Base-by-base conservation (phyloP, 139 green algal species). In the Limnomonas spitsbergensis region DNA sequence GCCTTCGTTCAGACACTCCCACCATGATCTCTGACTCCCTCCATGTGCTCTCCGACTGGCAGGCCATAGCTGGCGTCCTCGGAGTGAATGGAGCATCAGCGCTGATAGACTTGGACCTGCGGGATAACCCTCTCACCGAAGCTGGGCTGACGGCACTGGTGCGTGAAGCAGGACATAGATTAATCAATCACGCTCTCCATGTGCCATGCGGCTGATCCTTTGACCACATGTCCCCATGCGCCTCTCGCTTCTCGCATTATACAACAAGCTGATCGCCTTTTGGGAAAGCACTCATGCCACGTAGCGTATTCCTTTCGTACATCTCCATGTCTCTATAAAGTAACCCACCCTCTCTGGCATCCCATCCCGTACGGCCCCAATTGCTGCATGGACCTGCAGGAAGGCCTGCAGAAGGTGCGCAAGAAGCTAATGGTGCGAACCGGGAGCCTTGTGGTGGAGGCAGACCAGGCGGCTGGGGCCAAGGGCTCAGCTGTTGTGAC, bases 91-190 rank as follows among this genome's bases (percentile, higher is more conserved):
- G 78, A 0, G 86, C 82, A 0, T 78, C 85, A 26, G 87, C 87
- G 39, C 76, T 92, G 0, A 90, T 92, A n/a, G 83, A 86, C 26
- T 83, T 92, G 4, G 83, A 91, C 79, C 67, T 92, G 72, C 53
- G 81, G 4, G 88, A 85, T 38, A 92, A 91, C 77, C 80, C 77
- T 0, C 67, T 91, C 3, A 78, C 79, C 7, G 38, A 73, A 7
- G 40, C 56, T 14, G 85, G 79, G 0, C 14, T 80, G 1, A 38
- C 76, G 0, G 39, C 69, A 0, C 75, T 90, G 80, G 81, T 85
- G 40, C 26, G 81, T 39, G n/a, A n/a, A n/a, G n/a, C n/a, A n/a
- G n/a, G n/a, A n/a, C 40, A 42, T 47, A 29, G 27, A 36, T 24
- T 70, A 31, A 14, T 70, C 26, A 36, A 36, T 36, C 29, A 14